phyloP scores from a whole-genome alignment of 2,329 filamentous ascomycete species.

The Dactylellina drechsleri region DNA sequence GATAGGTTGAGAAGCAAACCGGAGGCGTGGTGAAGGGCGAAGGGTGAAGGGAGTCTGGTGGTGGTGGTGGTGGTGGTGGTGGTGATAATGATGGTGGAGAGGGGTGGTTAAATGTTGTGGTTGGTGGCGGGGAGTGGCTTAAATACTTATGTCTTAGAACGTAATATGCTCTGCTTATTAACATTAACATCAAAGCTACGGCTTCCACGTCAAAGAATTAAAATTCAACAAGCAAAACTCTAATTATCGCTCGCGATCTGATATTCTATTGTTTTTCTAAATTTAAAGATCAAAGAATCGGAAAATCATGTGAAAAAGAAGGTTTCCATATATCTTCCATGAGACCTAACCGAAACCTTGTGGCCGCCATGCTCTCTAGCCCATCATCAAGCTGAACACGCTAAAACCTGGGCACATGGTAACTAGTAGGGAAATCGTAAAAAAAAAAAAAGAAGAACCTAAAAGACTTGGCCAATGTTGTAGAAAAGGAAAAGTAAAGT shows the following conservation, averaged over 20 bases:
- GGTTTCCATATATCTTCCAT: conserved; percentile 3
- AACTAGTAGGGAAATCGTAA: background rate
- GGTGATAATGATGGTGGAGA: conserved; percentile 8
- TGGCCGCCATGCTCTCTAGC: background rate
- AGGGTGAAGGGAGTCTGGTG: background rate
- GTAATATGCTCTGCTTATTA: too few species aligned
- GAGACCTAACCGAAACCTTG: conserved; percentile 12
- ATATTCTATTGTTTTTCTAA: conserved; percentile 11
- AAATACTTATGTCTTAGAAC: too few species aligned
- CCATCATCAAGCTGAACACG: conserved; percentile 13
- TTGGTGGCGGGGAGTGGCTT: background rate
- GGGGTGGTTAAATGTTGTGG: conserved; percentile 10
- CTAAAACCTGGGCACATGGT: conserved; percentile 19
- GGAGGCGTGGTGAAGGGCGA: conserved; percentile 1
- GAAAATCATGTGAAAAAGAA: background rate
- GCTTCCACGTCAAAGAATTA: too few species aligned
- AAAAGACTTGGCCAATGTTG: conserved; percentile 11
- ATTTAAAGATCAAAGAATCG: background rate
- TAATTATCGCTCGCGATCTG: background rate
- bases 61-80: background rate
- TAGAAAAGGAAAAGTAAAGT: background rate
- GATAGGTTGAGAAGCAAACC: conserved; percentile 8
- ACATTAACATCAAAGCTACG: too few species aligned
- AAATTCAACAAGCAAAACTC: too few species aligned
- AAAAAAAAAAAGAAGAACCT: conserved; percentile 17